Percentiles rank a stretch among this genome's conserved stretches.
These are phyloP conservation scores for Phialemonium atrogriseum DNA, from an alignment of 2,329 filamentous ascomycete species.

Conservation along the genomic window DNA sequence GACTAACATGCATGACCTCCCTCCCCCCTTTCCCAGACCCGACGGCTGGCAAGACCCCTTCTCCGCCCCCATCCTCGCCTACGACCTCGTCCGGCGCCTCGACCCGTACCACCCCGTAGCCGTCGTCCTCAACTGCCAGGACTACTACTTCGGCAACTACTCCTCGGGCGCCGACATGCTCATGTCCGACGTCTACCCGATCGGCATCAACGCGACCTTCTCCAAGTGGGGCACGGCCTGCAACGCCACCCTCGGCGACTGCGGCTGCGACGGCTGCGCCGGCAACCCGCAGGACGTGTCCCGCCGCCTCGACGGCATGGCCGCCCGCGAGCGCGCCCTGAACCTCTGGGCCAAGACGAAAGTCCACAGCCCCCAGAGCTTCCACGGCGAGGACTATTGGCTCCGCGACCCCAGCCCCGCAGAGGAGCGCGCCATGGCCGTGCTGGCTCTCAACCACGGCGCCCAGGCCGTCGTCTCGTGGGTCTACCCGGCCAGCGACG, in stretches of 20 bases:
- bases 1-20: too few species aligned
- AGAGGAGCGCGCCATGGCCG: slow-evolving; percentile 36
- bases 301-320: slow-evolving; percentile 28
- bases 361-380: slow-evolving; percentile 36
- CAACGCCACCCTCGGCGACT: slow-evolving; percentile 52
- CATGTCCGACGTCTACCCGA: slow-evolving; percentile 52
- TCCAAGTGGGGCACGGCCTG: slow-evolving; percentile 48
- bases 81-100: slow-evolving; percentile 35
- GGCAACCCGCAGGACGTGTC: slow-evolving; percentile 44
- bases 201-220: slow-evolving; percentile 46
- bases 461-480: slow-evolving; percentile 34
- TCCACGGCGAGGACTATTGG: slow-evolving; percentile 40
- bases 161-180: slow-evolving; percentile 47
- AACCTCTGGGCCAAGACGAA: slow-evolving; percentile 34
- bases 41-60: slow-evolving; percentile 50
- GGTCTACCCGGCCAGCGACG: slow-evolving; percentile 32
- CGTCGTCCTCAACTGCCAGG: slow-evolving; percentile 51
- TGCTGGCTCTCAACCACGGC: slow-evolving; percentile 36
- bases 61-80: slow-evolving; percentile 31
- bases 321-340: slow-evolving; percentile 29
- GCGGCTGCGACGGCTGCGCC: slow-evolving; percentile 54
- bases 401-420: slow-evolving; percentile 31
- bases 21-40: slow-evolving; percentile 25
- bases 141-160: slow-evolving; percentile 53
- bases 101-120: slow-evolving; percentile 56